Base-by-base conservation (phyloP, 2,329 filamentous ascomycete species). In the Parastagonospora avenae region DNA sequence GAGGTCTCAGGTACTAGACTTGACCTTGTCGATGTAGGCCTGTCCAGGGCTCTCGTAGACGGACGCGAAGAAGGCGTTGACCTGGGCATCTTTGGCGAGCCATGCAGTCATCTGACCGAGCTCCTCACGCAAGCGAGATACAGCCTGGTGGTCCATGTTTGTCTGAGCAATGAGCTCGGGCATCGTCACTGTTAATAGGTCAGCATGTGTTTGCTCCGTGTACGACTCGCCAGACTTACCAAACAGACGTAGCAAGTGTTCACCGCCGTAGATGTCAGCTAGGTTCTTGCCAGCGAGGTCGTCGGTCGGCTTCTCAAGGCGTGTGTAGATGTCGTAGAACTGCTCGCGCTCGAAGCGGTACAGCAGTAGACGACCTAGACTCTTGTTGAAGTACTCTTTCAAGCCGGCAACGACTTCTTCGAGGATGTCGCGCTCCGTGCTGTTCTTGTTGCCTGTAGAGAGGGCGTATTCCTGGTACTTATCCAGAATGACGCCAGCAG, bases 101-200 rank as follows among this genome's bases (percentile, higher is more conserved):
- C 92, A 99, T 46, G 85, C 82, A 9, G 88, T 91, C 74, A 99
- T 87, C 74, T 92, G 93, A 61, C 85, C 83, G 12, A 99, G 82
- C 72, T 99, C 94, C 66, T 97, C 91, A 10, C 92, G 88, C 24
- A 97, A 84, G 40, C 92, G 89, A 55, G 88, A 89, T 36, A 96
- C 91, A 2, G 92, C 92, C 72, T 96, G 92, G 46, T 88, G 82
- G 68, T 97, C 94, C 92, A 99, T 96, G 76, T 97, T 97, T 45
- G 94, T 99, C 73, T 99, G 94, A 4, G 92, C 92, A 55, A 97
- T 87, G 35, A 97, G 85, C 70, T 99, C 94, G 0, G 94, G 93
- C 63, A 97, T 86, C 1, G 89, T 89, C 3, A 95, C 93, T 96
- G 62, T 10, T 12, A 24, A 6, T 12, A 10, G 5, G 33, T 48